Evolutionary conservation across 108 stramenopile genomes (phyloP), one percentile per base, ranked within the genome.

Genomic region (Cyclotella cryptica): DNA sequence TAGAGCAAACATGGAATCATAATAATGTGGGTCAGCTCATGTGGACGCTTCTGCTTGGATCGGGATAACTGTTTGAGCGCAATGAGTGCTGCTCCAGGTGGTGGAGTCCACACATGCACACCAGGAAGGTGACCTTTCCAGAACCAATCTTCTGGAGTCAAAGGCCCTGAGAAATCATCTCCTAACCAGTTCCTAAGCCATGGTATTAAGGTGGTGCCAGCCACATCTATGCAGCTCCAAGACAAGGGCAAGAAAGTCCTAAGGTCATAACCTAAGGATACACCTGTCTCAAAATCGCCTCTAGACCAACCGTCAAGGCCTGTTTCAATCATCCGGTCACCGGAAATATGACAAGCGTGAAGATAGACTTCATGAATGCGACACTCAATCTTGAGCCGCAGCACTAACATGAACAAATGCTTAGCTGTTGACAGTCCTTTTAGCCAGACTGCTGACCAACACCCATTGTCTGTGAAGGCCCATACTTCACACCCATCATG

Each of bases 301-400:
- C n/a, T n/a, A n/a, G n/a, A n/a, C n/a, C n/a, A n/a, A n/a, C n/a
- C n/a, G n/a, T n/a, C 60, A 21, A 61, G 14, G 14, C 72, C 79
- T 27, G 18, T 11, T 13, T 45, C 41, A 46, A 68, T 74, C 79
- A 73, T 74, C 24, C 53, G 21, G 10, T 45, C 39, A 22, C 79
- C 79, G 19, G 11, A 70, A 54, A n/a, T n/a, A n/a, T n/a, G n/a
- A n/a, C n/a, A n/a, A n/a, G n/a, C n/a, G n/a, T n/a, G n/a, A n/a
- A n/a, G 52, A 54, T 47, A 54, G n/a, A 70, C 43, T 24, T 70
- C 40, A n/a, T 54, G 49, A 10, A 22, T 54, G 10, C 52, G 42
- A n/a, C 52, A 70, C 26, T 21, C n/a, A 6, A 70, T 28, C 13
- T 35, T 28, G 21, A 61, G 27, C 12, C 29, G 24, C 24, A 61